Evolutionary conservation across 176 grass and related monocot species (phyloP).

Genomic region (Hyparrhenia diplandra): DNA sequence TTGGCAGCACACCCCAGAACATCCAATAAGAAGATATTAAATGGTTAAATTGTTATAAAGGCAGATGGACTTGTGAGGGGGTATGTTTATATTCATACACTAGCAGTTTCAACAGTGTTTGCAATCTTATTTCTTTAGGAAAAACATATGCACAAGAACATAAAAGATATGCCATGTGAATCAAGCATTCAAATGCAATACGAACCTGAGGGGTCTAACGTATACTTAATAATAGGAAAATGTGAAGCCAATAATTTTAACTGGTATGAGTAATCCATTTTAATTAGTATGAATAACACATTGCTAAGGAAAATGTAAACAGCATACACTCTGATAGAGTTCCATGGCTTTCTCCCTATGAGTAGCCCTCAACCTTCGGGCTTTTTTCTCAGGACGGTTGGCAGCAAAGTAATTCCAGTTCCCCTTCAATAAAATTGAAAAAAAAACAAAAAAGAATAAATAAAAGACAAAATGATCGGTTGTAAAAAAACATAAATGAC

Average conservation of each 20-base stretch:
- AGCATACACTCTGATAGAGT: slow-evolving; percentile 67
- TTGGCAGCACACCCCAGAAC: neutral
- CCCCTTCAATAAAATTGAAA: slow-evolving; percentile 45
- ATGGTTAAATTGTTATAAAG: neutral
- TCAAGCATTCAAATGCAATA: slow-evolving; percentile 2
- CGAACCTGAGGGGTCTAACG: neutral
- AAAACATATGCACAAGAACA: neutral
- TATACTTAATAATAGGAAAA: neutral
- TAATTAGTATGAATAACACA: neutral
- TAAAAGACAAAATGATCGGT: neutral
- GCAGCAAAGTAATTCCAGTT: slow-evolving; percentile 99
- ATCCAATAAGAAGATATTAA: neutral
- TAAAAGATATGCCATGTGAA: neutral
- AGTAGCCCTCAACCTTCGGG: slow-evolving; percentile 85
- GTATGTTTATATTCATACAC: neutral
- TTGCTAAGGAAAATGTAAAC: slow-evolving; percentile 1
- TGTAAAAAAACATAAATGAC: no score
- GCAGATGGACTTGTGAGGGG: neutral
- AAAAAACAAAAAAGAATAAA: neutral
- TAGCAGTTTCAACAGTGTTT: neutral
- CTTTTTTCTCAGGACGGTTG: slow-evolving; percentile 90
- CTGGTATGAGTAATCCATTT: no score
- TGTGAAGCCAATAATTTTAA: neutral
- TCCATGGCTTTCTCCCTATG: slow-evolving; percentile 98
- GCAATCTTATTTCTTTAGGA: neutral